These are phyloP conservation scores for Durio zibethinus DNA, from an alignment of 345 rosid species.

Conservation along the genomic window DNA sequence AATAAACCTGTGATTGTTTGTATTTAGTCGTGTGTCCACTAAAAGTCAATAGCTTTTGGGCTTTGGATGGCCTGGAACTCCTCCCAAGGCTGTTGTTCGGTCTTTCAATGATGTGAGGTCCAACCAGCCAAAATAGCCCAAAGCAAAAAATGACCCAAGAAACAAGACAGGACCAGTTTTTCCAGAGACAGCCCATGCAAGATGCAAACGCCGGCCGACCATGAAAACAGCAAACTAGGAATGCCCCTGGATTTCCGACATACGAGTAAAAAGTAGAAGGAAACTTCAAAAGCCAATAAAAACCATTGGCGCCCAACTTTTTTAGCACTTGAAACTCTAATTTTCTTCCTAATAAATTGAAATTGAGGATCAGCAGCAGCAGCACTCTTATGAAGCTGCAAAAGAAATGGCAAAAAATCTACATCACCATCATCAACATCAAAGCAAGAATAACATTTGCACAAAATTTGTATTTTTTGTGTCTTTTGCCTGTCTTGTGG, in stretches of 20 bases:
- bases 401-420: slow-evolving; percentile 39
- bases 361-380: slow-evolving; percentile 7
- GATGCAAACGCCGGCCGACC: not conserved
- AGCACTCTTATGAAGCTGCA: slow-evolving; percentile 6
- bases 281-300: not conserved
- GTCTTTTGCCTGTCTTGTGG: slow-evolving; percentile 36
- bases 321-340: slow-evolving; percentile 14
- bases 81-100: no score
- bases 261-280: not conserved
- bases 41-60: not conserved
- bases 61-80: not conserved
- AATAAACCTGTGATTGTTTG: no score
- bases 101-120: not conserved
- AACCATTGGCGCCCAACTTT: slow-evolving; percentile 67
- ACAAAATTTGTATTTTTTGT: slow-evolving; percentile 31
- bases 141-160: not conserved
- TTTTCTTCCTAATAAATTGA: not conserved
- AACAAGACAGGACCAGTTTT: not conserved
- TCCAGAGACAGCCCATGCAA: not conserved
- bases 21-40: not conserved
- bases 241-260: not conserved
- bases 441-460: slow-evolving; percentile 27
- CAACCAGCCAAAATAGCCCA: not conserved
- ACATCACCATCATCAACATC: slow-evolving; percentile 21
- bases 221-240: not conserved